Percentiles rank a stretch among this genome's conserved stretches.
Conservation (phyloP, 192 early-diverging fungal species). For the Rhizophagus clarus region DNA sequence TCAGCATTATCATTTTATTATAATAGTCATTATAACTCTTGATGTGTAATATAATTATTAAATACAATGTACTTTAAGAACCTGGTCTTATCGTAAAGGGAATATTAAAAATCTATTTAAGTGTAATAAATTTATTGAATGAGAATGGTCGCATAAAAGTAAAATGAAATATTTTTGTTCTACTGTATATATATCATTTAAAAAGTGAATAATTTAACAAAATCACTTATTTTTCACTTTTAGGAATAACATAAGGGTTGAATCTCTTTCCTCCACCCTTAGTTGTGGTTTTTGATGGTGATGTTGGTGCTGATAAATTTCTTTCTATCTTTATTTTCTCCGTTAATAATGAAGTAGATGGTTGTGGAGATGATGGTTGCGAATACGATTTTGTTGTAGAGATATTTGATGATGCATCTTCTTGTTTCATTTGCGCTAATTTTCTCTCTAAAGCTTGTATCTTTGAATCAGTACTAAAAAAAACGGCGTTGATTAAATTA, state of each 20-base stretch:
- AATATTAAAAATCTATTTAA: background rate
- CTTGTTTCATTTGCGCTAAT: constrained; percentile 47
- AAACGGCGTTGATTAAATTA: constrained; percentile 7
- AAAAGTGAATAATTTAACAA: background rate
- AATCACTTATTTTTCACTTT: background rate
- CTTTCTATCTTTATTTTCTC: background rate
- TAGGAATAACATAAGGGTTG: background rate
- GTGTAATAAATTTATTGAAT: background rate
- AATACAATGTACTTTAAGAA: too few species aligned
- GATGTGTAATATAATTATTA: too few species aligned
- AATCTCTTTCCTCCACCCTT: background rate
- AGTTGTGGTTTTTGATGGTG: background rate
- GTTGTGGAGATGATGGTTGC: background rate
- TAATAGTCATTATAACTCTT: too few species aligned
- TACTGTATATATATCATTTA: background rate
- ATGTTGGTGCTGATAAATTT: background rate
- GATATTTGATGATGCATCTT: background rate
- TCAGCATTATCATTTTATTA: too few species aligned
- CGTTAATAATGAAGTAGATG: background rate
- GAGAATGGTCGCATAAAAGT: too few species aligned
- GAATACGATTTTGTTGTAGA: background rate
- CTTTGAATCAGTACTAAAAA: constrained; percentile 59
- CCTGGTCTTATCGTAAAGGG: too few species aligned
- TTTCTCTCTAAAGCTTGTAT: constrained; percentile 72
- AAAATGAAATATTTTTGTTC: background rate